Evolutionary conservation across 179 eudicot species (phyloP), one percentile per base, ranked within the genome.

Genomic region (Beta corolliflora): DNA sequence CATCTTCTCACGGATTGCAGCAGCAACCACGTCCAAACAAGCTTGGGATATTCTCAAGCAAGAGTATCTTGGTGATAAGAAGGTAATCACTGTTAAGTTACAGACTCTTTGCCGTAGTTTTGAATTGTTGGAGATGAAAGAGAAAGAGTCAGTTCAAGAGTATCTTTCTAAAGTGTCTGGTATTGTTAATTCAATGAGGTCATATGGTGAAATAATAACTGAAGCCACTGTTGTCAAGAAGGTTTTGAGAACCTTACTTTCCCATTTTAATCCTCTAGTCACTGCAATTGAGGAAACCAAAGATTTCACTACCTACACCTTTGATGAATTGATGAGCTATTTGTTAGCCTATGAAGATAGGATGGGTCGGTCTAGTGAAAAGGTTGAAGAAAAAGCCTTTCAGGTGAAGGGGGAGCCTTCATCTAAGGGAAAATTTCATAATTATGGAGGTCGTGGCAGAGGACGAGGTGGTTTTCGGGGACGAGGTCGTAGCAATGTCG

Each of bases 281-380:
- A 25, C 29, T 77, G 71, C 71, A 13, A 64, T 77, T 29, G 80
- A 77, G 55, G 72, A 46, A 52, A 44, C 60, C 1, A 44, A 75
- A 53, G 82, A 78, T 55, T n/a, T 77, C 0, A 48, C 77, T 15
- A 53, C 41, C 12, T 73, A 71, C 53, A 58, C 80, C 0, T 79
- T 83, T 79, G 83, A 75, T 75, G 77, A 79, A 53, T 52, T 80
- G 11, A 79, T 83, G 60, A 77, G 83, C 12, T 83, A 80, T 3
- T 44, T 83, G 31, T 71, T 74, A 46, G 80, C 70, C 45, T 31
- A 65, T 65, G 70, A 65, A 25, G 70, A 25, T 65, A 65, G 45
- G 70, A 61, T 61, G 70, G 70, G 70, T 25, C 29, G 18, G 45
- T 25, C 70, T 0, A 13, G 2, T 65, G 70, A 65, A 31, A 65